These are phyloP conservation scores for Coemansia sp. DNA, from an alignment of 192 early-diverging fungal genomes.

Conservation along the genomic window DNA sequence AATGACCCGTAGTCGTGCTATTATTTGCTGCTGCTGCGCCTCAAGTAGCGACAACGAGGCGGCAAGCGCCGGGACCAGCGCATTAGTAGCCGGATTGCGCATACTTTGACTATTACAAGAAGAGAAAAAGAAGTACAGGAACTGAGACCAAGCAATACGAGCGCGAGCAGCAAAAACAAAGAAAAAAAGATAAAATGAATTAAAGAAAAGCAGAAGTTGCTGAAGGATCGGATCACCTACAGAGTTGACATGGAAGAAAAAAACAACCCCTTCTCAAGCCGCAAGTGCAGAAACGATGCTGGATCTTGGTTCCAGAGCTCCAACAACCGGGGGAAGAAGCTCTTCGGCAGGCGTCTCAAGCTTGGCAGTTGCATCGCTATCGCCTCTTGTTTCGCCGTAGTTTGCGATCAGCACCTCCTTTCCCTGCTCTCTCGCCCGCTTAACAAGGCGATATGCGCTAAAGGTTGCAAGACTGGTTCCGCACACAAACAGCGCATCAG, in stretches of 20 bases:
- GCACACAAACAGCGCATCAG: slow-evolving; percentile 70
- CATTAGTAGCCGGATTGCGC: slow-evolving; percentile 9
- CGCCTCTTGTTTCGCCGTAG: slow-evolving; percentile 76
- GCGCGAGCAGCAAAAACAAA: too few species aligned
- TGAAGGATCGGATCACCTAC: too few species aligned
- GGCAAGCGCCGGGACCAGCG: slow-evolving; percentile 28
- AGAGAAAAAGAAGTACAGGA: background rate
- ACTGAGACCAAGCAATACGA: background rate
- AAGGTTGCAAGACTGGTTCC: slow-evolving; percentile 85
- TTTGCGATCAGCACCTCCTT: slow-evolving; percentile 72
- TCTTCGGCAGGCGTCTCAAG: slow-evolving; percentile 38
- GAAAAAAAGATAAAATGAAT: background rate
- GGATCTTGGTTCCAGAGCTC: slow-evolving; percentile 2
- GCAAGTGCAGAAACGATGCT: background rate
- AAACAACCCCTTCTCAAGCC: background rate
- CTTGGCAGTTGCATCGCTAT: slow-evolving; percentile 46
- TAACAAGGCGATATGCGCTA: slow-evolving; percentile 77
- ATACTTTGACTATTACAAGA: slow-evolving; percentile 10
- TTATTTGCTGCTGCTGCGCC: slow-evolving; percentile 28
- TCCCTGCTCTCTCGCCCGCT: slow-evolving; percentile 61
- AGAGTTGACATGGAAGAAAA: background rate
- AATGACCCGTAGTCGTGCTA: slow-evolving; percentile 18
- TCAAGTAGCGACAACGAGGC: slow-evolving; percentile 29
- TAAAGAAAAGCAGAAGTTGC: background rate
- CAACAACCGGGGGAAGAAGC: slow-evolving; percentile 26